phyloP scores from a whole-genome alignment of 768 basidiomycete species.

The Cyclocybe aegerita region DNA sequence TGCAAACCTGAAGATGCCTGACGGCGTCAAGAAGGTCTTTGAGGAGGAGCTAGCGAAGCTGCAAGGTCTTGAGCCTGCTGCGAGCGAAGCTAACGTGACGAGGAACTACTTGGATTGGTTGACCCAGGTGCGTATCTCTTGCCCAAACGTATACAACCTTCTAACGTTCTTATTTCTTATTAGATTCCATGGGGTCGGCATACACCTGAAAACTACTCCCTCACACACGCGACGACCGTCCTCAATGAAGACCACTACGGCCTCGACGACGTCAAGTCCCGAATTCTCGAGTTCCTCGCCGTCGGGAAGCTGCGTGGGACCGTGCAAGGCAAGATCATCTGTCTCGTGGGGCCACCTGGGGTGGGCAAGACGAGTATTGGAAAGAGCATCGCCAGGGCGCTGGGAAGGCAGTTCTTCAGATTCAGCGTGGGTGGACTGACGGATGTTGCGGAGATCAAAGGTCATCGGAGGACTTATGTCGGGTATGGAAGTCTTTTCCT shows the following conservation, averaged over 20 bases:
- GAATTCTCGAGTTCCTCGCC: constrained; percentile 94
- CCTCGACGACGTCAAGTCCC: constrained; percentile 86
- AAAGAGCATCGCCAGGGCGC: constrained; percentile 89
- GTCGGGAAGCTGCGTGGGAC: constrained; percentile 94
- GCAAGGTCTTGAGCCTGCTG: constrained; percentile 84
- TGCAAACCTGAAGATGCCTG: constrained; percentile 81
- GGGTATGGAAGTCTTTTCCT: constrained; percentile 47
- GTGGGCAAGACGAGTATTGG: constrained; percentile 98
- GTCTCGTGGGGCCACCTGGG: constrained; percentile 94
- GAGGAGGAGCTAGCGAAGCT: constrained; percentile 95
- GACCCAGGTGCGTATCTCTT: constrained; percentile 54
- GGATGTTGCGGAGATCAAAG: constrained; percentile 99
- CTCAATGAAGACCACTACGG: constrained; percentile 97
- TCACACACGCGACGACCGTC: constrained; percentile 75
- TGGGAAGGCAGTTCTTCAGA: constrained; percentile 91
- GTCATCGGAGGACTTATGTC: constrained; percentile 95
- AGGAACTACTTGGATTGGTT: constrained; percentile 95
- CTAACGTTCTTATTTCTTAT: constrained; percentile 5
- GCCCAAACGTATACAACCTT: background rate
- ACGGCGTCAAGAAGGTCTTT: constrained; percentile 87
- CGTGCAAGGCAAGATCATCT: constrained; percentile 96
- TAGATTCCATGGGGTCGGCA: constrained; percentile 97
- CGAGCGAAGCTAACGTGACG: constrained; percentile 91
- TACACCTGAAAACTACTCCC: constrained; percentile 90
- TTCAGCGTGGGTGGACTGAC: constrained; percentile 96